phyloP scores from a whole-genome alignment of 345 rosid genomes.

The Pistacia atlantica region DNA sequence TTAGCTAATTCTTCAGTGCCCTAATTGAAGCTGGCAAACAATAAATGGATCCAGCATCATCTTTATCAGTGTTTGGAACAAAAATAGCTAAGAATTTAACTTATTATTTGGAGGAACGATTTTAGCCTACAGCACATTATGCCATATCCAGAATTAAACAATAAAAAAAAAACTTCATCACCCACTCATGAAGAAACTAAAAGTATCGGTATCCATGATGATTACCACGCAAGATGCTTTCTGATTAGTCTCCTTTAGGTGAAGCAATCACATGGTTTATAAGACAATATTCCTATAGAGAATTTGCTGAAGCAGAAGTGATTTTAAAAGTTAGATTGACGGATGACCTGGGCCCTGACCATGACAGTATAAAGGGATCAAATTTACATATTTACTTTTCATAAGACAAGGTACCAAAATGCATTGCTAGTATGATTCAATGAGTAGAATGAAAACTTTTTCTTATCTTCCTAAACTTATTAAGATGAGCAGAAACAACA shows the following conservation, averaged over 20 bases:
- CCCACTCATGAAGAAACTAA: not conserved
- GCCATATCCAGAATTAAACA: not conserved
- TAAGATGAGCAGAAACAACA: not conserved
- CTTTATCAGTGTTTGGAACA: not conserved
- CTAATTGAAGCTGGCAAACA: not conserved
- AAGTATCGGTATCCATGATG: not conserved
- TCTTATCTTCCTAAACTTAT: not conserved
- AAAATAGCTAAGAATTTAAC: not conserved
- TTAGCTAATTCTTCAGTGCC: not conserved
- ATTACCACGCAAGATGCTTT: slow-evolving; percentile 2
- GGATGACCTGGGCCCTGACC: not conserved
- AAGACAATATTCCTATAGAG: not conserved
- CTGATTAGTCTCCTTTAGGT: not conserved
- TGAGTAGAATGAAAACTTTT: not conserved
- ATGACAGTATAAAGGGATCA: too few species aligned
- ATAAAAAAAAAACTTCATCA: not conserved
- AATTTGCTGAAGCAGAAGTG: not conserved
- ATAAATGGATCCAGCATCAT: not conserved
- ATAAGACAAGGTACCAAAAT: not conserved
- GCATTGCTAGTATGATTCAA: not conserved
- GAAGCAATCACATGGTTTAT: not conserved
- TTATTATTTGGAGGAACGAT: not conserved
- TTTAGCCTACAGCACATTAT: not conserved
- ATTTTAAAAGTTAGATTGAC: not conserved
- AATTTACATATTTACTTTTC: too few species aligned